phyloP scores from a whole-genome alignment of 192 early-diverging fungal genomes.

The Rhizoclosmatium sp. region DNA sequence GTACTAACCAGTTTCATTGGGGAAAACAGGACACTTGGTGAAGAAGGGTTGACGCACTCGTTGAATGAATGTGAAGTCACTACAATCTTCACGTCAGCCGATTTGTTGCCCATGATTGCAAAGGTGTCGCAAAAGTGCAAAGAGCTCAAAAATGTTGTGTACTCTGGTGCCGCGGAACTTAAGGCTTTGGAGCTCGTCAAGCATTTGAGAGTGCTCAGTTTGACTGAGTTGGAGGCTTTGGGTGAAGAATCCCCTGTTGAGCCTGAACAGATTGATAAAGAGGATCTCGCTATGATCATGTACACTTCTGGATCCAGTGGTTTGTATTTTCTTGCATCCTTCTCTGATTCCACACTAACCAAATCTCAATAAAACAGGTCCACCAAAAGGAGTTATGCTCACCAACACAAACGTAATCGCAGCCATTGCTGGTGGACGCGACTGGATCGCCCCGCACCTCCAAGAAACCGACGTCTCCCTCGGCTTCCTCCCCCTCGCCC shows the following conservation, averaged over 20 bases:
- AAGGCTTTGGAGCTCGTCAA: neutral
- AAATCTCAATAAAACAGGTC: conserved; percentile 69
- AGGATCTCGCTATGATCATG: conserved; percentile 68
- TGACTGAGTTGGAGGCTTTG: conserved; percentile 71
- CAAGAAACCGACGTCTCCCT: conserved; percentile 49
- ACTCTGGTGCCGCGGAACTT: conserved; percentile 67
- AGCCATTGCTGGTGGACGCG: conserved; percentile 35
- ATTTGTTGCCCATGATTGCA: conserved; percentile 69
- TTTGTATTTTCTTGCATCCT: too few relatives aligned
- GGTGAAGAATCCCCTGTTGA: conserved; percentile 58
- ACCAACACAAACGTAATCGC: conserved; percentile 84
- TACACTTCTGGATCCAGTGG: conserved; percentile 53
- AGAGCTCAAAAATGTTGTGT: conserved; percentile 73
- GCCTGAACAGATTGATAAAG: conserved; percentile 66
- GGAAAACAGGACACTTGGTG: conserved; percentile 77
- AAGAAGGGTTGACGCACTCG: conserved; percentile 82
- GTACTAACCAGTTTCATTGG: conserved; percentile 39
- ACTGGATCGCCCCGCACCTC: conserved; percentile 20
- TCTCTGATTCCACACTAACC: too few relatives aligned
- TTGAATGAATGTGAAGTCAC: conserved; percentile 81
- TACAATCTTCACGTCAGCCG: conserved; percentile 77
- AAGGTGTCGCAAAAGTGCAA: conserved; percentile 68
- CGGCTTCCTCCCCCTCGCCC: conserved; percentile 84
- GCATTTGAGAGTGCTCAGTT: conserved; percentile 55
- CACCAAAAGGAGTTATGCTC: conserved; percentile 88